Evolutionary conservation across 371 early-diverging fungal species (phyloP).

Genomic region (Mortierella polycephala): DNA sequence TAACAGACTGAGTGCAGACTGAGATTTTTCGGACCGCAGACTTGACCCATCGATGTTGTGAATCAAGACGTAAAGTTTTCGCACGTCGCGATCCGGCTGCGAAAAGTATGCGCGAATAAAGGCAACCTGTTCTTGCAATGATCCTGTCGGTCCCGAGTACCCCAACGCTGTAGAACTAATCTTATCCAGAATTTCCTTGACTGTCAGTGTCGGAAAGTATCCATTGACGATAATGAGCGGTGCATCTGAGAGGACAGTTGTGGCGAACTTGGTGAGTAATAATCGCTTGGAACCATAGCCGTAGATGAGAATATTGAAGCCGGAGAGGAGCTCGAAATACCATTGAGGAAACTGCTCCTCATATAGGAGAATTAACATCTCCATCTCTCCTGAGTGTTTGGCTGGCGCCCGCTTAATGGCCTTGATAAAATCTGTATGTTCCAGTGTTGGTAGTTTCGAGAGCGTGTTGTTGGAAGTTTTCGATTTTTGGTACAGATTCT

Average conservation of each 20-base stretch:
- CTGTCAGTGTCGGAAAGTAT: slow-evolving; percentile 79
- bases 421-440: slow-evolving; percentile 69
- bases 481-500: slow-evolving; percentile 66
- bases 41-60: slow-evolving; percentile 92
- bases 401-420: slow-evolving; percentile 60
- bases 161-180: slow-evolving; percentile 63
- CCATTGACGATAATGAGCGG: slow-evolving; percentile 87
- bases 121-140: slow-evolving; percentile 72
- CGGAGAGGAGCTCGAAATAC: slow-evolving; percentile 80
- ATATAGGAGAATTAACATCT: slow-evolving; percentile 65
- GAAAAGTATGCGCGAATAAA: slow-evolving; percentile 73
- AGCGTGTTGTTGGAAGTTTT: slow-evolving; percentile 90
- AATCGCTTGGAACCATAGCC: slow-evolving; percentile 91
- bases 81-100: slow-evolving; percentile 57
- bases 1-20: slow-evolving; percentile 72
- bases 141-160: slow-evolving; percentile 57
- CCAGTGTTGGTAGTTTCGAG: slow-evolving; percentile 73
- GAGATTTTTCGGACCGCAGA: slow-evolving; percentile 79
- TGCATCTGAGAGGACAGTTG: slow-evolving; percentile 62
- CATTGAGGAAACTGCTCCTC: slow-evolving; percentile 81
- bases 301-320: slow-evolving; percentile 87
- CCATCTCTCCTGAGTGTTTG: slow-evolving; percentile 71
- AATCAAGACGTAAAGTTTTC: slow-evolving; percentile 78
- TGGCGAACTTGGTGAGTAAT: slow-evolving; percentile 79
- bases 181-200: slow-evolving; percentile 77